Percentiles rank a stretch among this genome's conserved stretches.
phyloP scores from a whole-genome alignment of 257 asterid species.

The Henckelia pumila region DNA sequence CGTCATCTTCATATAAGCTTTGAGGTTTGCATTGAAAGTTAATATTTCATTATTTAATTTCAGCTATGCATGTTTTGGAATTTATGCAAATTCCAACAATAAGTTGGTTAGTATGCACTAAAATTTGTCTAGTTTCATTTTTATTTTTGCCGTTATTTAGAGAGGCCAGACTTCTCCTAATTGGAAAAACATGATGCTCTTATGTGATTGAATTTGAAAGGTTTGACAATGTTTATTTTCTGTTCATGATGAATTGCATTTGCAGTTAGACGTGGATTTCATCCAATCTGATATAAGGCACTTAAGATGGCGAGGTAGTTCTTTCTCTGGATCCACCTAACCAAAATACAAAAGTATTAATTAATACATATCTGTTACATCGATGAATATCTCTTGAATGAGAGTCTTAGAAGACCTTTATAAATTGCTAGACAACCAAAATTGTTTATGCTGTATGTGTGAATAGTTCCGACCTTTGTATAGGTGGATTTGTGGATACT shows the following conservation, averaged over 20 bases:
- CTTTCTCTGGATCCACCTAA: slow-evolving; percentile 11
- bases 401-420: background rate
- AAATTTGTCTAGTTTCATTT: no score
- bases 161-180: background rate
- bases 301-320: slow-evolving; percentile 59
- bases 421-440: background rate
- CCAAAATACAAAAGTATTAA: background rate
- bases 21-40: background rate
- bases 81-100: background rate
- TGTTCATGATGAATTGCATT: slow-evolving; percentile 18
- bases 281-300: slow-evolving; percentile 68
- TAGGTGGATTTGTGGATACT: slow-evolving; percentile 68
- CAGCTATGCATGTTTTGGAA: background rate
- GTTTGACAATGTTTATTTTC: background rate
- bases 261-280: slow-evolving; percentile 77
- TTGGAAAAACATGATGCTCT: background rate
- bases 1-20: background rate
- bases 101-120: background rate
- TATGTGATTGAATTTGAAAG: background rate
- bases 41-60: background rate
- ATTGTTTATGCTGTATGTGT: background rate
- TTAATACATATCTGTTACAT: background rate
- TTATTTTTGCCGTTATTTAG: background rate
- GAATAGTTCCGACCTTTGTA: slow-evolving; percentile 22
- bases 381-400: slow-evolving; percentile 4